These are phyloP conservation scores for Earliella scabrosa DNA, from an alignment of 1,284 basidiomycete genomes.

Conservation along the genomic window DNA sequence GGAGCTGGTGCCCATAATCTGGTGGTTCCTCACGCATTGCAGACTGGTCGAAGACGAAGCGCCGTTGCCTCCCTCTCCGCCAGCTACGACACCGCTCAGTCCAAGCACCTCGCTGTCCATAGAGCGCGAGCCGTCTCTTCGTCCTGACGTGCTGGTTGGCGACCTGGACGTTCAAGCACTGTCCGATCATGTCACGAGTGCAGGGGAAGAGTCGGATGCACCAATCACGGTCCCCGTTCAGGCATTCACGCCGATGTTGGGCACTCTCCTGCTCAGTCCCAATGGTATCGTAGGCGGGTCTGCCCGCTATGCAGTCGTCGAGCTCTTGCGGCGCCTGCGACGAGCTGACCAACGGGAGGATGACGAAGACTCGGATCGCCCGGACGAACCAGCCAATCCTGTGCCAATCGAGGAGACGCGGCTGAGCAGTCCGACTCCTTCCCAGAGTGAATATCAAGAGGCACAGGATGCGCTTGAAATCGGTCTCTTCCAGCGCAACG, in stretches of 20 bases:
- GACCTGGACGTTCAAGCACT: slow-evolving; percentile 2
- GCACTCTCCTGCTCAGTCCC: slow-evolving; percentile 84
- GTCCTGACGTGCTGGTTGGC: slow-evolving; percentile 2
- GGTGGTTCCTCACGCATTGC: slow-evolving; percentile 92
- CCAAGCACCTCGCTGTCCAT: not conserved
- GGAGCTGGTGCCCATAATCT: slow-evolving; percentile 84
- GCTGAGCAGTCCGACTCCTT: slow-evolving; percentile 11
- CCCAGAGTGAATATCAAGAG: slow-evolving; percentile 36
- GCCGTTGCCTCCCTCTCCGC: slow-evolving; percentile 12
- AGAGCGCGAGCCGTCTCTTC: slow-evolving; percentile 8
- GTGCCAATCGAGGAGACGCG: not conserved
- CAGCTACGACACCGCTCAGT: slow-evolving; percentile 22
- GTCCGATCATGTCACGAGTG: not conserved
- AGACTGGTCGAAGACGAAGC: slow-evolving; percentile 56
- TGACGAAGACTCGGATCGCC: slow-evolving; percentile 20
- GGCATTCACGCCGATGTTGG: slow-evolving; percentile 91
- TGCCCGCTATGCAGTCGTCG: slow-evolving; percentile 79
- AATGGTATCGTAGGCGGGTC: slow-evolving; percentile 77
- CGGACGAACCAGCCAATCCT: not conserved
- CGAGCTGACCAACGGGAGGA: slow-evolving; percentile 50
- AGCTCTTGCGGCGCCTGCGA: slow-evolving; percentile 71
- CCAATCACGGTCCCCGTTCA: slow-evolving; percentile 71
- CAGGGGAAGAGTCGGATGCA: slow-evolving; percentile 9
- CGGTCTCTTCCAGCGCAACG: slow-evolving; percentile 56
- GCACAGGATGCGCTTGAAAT: slow-evolving; percentile 32